Evolutionary conservation across 2,329 filamentous ascomycete genomes (phyloP).

Genomic region (Chalaropsis ovoidea): DNA sequence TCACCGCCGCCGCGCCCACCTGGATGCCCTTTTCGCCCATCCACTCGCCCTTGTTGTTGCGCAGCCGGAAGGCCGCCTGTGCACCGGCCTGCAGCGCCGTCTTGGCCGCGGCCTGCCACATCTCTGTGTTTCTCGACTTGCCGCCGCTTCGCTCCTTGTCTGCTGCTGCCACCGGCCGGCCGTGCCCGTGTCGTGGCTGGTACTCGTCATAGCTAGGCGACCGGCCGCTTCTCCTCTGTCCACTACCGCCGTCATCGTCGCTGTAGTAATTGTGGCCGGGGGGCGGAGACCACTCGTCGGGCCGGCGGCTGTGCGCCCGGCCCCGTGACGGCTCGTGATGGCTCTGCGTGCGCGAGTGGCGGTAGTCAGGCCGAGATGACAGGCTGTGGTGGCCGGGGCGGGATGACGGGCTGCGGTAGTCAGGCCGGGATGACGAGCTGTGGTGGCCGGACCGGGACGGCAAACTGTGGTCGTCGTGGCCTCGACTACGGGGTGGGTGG

Average conservation of each 20-base stretch:
- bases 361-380: conserved; percentile 17
- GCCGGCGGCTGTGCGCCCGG: conserved; percentile 8
- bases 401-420: conserved; percentile 15
- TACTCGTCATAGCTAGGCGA: conserved; percentile 22
- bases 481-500: neutral
- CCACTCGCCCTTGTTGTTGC: conserved; percentile 40
- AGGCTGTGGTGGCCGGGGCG: conserved; percentile 12
- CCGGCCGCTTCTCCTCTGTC: neutral
- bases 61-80: conserved; percentile 40
- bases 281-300: conserved; percentile 13
- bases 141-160: neutral
- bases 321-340: conserved; percentile 22
- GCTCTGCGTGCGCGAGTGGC: conserved; percentile 18
- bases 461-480: too few species aligned
- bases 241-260: conserved; percentile 6
- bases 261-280: conserved; percentile 14
- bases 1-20: conserved; percentile 41
- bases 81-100: conserved; percentile 42
- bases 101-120: conserved; percentile 36
- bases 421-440: conserved; percentile 13
- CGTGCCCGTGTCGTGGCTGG: neutral
- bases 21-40: conserved; percentile 41
- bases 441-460: too few species aligned
- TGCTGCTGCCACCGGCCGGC: neutral
- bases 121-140: conserved; percentile 19